Evolutionary conservation across 2,329 filamentous ascomycete species (phyloP).

Genomic region (Alternaria sp.): DNA sequence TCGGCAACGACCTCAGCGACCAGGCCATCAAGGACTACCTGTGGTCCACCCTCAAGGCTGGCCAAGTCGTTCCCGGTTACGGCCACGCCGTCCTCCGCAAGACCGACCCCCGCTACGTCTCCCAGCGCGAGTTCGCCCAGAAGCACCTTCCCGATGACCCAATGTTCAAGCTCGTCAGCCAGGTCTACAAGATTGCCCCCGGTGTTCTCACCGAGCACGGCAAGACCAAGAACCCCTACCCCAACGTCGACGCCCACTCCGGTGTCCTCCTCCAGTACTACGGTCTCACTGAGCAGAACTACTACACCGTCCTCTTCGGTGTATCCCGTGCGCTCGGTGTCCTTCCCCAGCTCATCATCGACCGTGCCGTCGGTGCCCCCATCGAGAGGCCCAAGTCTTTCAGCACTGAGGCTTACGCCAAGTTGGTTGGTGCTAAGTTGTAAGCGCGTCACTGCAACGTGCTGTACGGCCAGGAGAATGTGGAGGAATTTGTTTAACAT

Average conservation of each 20-base stretch:
- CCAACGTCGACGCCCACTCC: slow-evolving; percentile 98
- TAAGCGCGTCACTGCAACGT: slow-evolving; percentile 58
- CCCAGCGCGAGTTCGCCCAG: slow-evolving; percentile 95
- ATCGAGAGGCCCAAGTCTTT: slow-evolving; percentile 99
- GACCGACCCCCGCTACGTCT: slow-evolving; percentile 98
- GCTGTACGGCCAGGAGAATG: slow-evolving; percentile 16
- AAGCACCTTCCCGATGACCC: slow-evolving; percentile 94
- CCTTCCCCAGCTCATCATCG: slow-evolving; percentile 98
- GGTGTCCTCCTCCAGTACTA: slow-evolving; percentile 99
- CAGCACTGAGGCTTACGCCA: slow-evolving; percentile 95
- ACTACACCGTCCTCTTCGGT: slow-evolving; percentile 99
- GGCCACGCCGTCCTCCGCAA: slow-evolving; percentile 99
- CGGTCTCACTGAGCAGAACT: slow-evolving; percentile 97
- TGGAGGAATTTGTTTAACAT: slow-evolving; percentile 27
- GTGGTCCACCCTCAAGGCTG: slow-evolving; percentile 94
- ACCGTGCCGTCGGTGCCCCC: slow-evolving; percentile 93
- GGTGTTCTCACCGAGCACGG: slow-evolving; percentile 98
- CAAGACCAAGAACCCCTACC: slow-evolving; percentile 99
- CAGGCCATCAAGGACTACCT: slow-evolving; percentile 98
- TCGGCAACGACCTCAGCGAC: slow-evolving; percentile 95
- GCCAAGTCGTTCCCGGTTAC: slow-evolving; percentile 97
- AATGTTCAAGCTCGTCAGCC: slow-evolving; percentile 99
- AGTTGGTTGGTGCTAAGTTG: slow-evolving; percentile 88
- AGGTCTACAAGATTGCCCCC: slow-evolving; percentile 99
- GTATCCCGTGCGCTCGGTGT: slow-evolving; percentile 98